phyloP scores from a whole-genome alignment of 2,329 filamentous ascomycete genomes.

The Diaporthe ilicicola region DNA sequence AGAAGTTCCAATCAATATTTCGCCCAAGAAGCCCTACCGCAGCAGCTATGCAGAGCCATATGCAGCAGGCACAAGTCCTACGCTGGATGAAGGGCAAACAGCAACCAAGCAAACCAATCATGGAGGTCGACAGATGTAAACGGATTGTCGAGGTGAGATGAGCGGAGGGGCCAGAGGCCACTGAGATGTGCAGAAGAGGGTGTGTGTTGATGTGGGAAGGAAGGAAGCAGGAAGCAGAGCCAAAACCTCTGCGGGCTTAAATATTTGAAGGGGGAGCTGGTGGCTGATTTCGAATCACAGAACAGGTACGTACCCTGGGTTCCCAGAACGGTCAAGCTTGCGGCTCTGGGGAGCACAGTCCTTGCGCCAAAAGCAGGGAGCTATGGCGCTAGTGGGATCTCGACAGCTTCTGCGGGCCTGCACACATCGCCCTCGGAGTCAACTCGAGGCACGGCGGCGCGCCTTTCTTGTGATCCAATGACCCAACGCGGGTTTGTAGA shows the following conservation, averaged over 20 bases:
- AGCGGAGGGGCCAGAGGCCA: slow-evolving; percentile 8
- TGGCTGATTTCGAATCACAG: slow-evolving; percentile 6
- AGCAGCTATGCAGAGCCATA: slow-evolving; percentile 10
- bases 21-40: neutral
- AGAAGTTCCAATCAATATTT: slow-evolving; percentile 17
- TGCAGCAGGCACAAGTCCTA: neutral
- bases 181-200: neutral
- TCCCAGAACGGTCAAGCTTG: neutral
- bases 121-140: neutral
- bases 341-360: neutral
- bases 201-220: neutral
- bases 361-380: too few relatives aligned
- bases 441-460: neutral
- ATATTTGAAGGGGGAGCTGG: neutral
- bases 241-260: neutral
- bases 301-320: neutral
- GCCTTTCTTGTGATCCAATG: neutral
- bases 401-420: slow-evolving; percentile 1
- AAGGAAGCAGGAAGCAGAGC: neutral
- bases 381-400: neutral
- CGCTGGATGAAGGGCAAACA: slow-evolving; percentile 7
- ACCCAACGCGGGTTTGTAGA: neutral
- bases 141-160: neutral
- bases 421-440: neutral
- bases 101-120: neutral